These are phyloP conservation scores for Cryptosporidium sp. DNA, from an alignment of 169 alveolate species.

Conservation along the genomic window DNA sequence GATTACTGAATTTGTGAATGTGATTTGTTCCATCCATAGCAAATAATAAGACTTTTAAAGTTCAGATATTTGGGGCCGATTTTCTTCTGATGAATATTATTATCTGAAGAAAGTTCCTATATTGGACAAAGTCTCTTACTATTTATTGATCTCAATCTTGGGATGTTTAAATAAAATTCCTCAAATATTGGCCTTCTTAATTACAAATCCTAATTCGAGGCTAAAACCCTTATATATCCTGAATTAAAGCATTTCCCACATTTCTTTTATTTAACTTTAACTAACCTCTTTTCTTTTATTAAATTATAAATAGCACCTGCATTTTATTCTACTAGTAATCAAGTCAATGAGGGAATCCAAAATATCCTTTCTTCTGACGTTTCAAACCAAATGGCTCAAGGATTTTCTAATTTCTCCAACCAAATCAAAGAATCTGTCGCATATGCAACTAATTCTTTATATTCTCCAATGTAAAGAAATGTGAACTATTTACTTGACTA, in stretches of 20 bases:
- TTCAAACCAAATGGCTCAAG: constrained; percentile 48
- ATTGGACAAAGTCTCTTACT: not conserved
- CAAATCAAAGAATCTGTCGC: constrained; percentile 61
- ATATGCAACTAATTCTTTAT: constrained; percentile 41
- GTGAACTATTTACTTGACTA: not conserved
- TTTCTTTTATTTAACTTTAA: not conserved
- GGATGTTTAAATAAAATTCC: not conserved
- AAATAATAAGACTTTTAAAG: not conserved
- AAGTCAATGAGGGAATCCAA: constrained; percentile 45
- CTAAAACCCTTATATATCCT: not conserved
- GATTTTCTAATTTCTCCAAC: constrained; percentile 31
- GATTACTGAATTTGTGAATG: not conserved
- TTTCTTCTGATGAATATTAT: not conserved
- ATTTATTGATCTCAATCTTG: not conserved
- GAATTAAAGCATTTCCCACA: not conserved
- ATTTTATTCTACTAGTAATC: constrained; percentile 30
- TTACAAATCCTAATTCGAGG: not conserved
- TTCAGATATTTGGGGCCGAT: not conserved
- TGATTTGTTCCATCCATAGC: constrained; percentile 69
- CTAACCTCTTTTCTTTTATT: not conserved
- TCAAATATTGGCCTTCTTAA: not conserved
- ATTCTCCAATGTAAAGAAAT: constrained; percentile 51
- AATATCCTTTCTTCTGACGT: constrained; percentile 38
- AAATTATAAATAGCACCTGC: constrained; percentile 33
- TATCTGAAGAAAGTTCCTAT: not conserved